Percentiles rank a stretch among this genome's conserved stretches.
phyloP scores from a whole-genome alignment of 148 eudicot species.

The Suaeda aralocaspica region DNA sequence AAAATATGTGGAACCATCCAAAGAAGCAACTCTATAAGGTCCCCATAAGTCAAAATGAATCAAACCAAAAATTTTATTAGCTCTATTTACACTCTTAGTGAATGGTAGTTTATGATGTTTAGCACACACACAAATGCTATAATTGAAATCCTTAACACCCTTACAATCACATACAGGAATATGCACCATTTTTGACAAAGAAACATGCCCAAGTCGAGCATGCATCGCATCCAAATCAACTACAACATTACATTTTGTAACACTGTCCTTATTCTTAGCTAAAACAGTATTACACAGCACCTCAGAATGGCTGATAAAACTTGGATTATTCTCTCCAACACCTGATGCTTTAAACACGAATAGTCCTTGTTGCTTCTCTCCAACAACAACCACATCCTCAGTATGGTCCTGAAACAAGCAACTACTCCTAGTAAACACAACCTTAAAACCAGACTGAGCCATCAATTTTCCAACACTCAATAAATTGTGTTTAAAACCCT shows the following conservation, averaged over 20 bases:
- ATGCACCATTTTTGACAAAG: not conserved
- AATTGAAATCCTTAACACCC: no score
- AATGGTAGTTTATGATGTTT: not conserved
- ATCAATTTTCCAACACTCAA: not conserved
- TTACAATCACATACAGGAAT: not conserved
- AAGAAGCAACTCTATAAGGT: not conserved
- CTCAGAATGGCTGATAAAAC: not conserved
- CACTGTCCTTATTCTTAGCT: no score
- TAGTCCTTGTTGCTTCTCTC: not conserved
- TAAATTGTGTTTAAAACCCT: not conserved
- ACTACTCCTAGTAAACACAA: not conserved
- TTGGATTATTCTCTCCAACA: no score
- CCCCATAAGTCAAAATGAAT: constrained; percentile 1
- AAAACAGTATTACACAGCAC: not conserved
- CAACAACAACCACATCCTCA: not conserved
- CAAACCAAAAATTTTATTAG: not conserved
- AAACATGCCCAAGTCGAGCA: constrained; percentile 1
- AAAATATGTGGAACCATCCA: no score
- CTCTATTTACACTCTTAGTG: not conserved
- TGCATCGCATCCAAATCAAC: not conserved
- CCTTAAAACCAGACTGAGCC: not conserved
- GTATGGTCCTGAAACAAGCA: not conserved
- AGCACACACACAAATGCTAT: not conserved
- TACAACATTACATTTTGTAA: no score
- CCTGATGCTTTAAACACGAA: not conserved